Conservation (phyloP, 1,284 basidiomycete species). For the Leccinum pallidistipes region DNA sequence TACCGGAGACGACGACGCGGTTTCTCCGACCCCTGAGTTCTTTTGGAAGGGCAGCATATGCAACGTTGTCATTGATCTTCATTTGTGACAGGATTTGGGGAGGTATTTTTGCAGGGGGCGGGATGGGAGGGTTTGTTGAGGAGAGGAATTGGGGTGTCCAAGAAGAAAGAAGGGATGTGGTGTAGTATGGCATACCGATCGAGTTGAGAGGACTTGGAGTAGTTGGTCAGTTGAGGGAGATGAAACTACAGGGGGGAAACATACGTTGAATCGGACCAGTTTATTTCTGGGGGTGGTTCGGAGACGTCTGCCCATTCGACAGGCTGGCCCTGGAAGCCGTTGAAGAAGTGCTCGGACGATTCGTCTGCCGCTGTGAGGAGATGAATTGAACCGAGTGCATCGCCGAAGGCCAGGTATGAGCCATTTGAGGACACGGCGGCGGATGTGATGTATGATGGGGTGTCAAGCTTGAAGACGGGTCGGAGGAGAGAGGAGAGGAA, state of each 20-base stretch:
- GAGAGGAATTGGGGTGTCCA: conserved; percentile 60
- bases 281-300: conserved; percentile 67
- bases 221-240: background rate
- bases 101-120: conserved; percentile 78
- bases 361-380: conserved; percentile 76
- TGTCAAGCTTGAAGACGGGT: conserved; percentile 52
- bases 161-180: conserved; percentile 75
- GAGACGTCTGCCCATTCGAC: conserved; percentile 83
- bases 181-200: conserved; percentile 91
- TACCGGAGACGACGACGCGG: conserved; percentile 51
- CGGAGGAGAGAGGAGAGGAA: background rate
- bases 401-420: conserved; percentile 91
- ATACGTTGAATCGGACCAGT: conserved; percentile 83
- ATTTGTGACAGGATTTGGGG: conserved; percentile 74
- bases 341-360: conserved; percentile 70
- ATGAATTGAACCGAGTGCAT: conserved; percentile 85
- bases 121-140: conserved; percentile 47
- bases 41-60: conserved; percentile 83
- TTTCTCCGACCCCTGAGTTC: conserved; percentile 85
- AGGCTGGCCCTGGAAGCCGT: conserved; percentile 83
- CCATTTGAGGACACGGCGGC: conserved; percentile 85
- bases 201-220: conserved; percentile 75
- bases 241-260: conserved; percentile 23
- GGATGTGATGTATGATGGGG: conserved; percentile 76
- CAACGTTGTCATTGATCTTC: conserved; percentile 86